Evolutionary conservation across 495 filamentous ascomycete genomes (phyloP).

Genomic region (Monascus purpureus): DNA sequence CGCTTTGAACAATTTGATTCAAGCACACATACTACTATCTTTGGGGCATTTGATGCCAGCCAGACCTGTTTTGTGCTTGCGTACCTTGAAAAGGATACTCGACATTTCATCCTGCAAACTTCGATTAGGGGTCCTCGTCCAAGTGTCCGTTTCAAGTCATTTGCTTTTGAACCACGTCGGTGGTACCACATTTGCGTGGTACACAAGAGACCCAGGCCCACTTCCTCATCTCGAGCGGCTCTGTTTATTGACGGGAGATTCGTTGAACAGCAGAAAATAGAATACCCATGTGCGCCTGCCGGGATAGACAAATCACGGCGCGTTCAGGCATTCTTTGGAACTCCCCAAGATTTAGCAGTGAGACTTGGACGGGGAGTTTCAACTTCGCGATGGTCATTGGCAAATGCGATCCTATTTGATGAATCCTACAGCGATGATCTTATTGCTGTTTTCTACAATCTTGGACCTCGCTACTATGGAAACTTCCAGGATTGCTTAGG

Average conservation of each 20-base stretch:
- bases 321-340: conserved; percentile 87
- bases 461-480: conserved; percentile 81
- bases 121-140: conserved; percentile 75
- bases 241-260: conserved; percentile 91
- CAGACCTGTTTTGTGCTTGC: conserved; percentile 90
- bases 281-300: conserved; percentile 60
- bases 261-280: conserved; percentile 76
- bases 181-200: conserved; percentile 93
- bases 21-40: conserved; percentile 80
- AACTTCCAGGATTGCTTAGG: conserved; percentile 95
- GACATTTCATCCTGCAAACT: conserved; percentile 90
- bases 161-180: conserved; percentile 50
- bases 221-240: conserved; percentile 66
- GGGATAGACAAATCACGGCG: conserved; percentile 37
- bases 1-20: conserved; percentile 75
- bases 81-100: conserved; percentile 90
- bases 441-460: conserved; percentile 75
- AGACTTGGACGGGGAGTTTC: conserved; percentile 65
- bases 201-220: conserved; percentile 63
- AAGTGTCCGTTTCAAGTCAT: conserved; percentile 84
- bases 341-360: conserved; percentile 78
- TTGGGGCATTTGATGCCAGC: conserved; percentile 83
- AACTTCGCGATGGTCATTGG: conserved; percentile 72
- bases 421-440: conserved; percentile 85
- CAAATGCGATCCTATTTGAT: conserved; percentile 75